Conservation (phyloP, 805 yeast genomes). For the Blastobotrys americana region DNA sequence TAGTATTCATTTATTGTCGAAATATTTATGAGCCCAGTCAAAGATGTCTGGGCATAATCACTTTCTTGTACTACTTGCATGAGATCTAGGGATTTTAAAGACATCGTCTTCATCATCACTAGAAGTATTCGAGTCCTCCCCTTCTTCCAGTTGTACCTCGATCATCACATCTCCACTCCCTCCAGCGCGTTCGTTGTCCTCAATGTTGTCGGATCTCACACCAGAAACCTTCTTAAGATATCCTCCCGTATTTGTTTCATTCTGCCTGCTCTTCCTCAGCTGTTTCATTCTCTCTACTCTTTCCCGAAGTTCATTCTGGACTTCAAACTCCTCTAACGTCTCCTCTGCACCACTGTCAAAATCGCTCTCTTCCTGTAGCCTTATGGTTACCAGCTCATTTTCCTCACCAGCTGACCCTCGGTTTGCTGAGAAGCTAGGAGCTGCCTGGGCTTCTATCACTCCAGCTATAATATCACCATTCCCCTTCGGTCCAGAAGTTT, state of each 20-base stretch:
- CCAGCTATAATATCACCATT: background rate
- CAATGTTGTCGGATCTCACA: background rate
- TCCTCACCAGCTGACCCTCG: too few species aligned
- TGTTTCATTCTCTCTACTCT: conserved; percentile 10
- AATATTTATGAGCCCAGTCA: too few species aligned
- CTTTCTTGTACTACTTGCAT: too few species aligned
- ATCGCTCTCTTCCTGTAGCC: background rate
- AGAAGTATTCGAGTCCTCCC: conserved; percentile 1
- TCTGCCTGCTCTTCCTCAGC: conserved; percentile 2
- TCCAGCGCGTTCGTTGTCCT: background rate
- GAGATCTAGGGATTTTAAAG: too few species aligned
- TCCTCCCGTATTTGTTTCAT: too few species aligned
- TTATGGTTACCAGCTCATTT: background rate
- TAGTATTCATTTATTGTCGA: too few species aligned
- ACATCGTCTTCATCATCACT: conserved; percentile 5
- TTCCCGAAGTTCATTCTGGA: conserved; percentile 6
- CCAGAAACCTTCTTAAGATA: too few species aligned
- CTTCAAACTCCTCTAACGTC: conserved; percentile 12
- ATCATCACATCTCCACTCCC: background rate
- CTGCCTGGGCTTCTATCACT: conserved; percentile 10
- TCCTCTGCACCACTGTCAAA: conserved; percentile 17
- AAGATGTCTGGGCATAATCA: too few species aligned
- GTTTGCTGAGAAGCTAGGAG: too few species aligned
- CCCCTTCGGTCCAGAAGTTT: background rate
- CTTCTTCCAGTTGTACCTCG: background rate